Evolutionary conservation across 2,329 filamentous ascomycete genomes (phyloP), one percentile per base, ranked within the genome.

Genomic region (Juglanconis sp.): DNA sequence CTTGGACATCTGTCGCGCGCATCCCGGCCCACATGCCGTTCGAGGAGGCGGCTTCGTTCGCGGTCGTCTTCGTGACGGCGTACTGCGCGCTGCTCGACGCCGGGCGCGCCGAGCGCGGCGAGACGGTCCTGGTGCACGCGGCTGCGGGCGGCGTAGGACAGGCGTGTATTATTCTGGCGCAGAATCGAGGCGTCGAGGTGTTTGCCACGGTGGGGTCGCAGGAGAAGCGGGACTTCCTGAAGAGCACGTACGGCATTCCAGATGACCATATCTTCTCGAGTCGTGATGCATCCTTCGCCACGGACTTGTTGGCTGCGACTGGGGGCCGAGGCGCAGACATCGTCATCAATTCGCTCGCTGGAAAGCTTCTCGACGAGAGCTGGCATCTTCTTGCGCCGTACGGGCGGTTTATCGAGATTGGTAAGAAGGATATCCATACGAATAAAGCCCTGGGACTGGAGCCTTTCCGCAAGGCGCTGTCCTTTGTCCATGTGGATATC

Each of bases 191-290:
- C 15, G 55, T 66, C 3, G 57, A 67, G 13, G 65, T 76, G 1
- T 75, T 70, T 40, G 66, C 63, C 2, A 75, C 74, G 0, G 72
- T 72, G n/a, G 65, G 68, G 5, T 68, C 66, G 4, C 52, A 67
- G 0, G 63, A 64, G 24, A 72, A 73, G 58, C 64, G 65, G 3
- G 30, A 70, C 4, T 67, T 76, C 6, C 56, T 77, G 0, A 56
- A 49, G 2, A 50, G 65, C 0, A 59, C 53, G 0, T 75, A 66
- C 49, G 64, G 65, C 3, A 73, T 77, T n/a, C 68, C 69, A 0
- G 7, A 52, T 3, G 58, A 65, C 3, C 64, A 67, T 47, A 72
- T 72, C 13, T 71, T 72, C 58, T 65, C 64, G 40, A 68, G 65
- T 4, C 62, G 70, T 24, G 68, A 72, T 48, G 46, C 56, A 0